A percentile compares a stretch with the other conserved stretches of the same genome.
Conservation (phyloP, 2,329 filamentous ascomycete genomes). For the Talaromyces marneffei region DNA sequence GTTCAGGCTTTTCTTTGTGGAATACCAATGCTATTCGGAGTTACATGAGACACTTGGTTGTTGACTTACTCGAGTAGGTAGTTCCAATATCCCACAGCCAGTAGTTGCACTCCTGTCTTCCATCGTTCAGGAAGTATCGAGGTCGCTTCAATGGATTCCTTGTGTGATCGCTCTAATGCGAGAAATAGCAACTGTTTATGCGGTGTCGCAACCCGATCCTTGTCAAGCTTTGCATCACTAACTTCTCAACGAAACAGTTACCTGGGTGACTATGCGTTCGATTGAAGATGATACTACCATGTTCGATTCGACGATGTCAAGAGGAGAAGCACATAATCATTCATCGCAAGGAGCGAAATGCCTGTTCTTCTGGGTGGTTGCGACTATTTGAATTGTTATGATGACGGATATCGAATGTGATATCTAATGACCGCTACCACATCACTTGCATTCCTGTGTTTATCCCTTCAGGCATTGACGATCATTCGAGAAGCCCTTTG, state of each 20-base stretch:
- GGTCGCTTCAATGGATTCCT: neutral
- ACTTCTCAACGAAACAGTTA: neutral
- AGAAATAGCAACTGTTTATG: neutral
- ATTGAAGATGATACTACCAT: neutral
- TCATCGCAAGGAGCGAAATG: constrained; percentile 4
- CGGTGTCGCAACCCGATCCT: neutral
- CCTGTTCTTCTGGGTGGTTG: neutral
- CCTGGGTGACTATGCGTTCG: neutral
- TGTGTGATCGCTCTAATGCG: constrained; percentile 5
- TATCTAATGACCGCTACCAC: neutral
- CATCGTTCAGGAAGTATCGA: neutral
- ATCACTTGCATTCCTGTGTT: neutral
- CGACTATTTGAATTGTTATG: constrained; percentile 1
- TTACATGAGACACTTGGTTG: neutral
- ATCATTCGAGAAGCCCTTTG: neutral
- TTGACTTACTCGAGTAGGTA: too few relatives aligned
- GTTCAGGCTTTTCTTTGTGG: neutral
- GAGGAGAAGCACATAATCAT: neutral
- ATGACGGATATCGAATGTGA: neutral
- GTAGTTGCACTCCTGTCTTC: neutral
- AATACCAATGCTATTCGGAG: neutral
- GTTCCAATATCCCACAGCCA: neutral
- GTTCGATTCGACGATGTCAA: neutral
- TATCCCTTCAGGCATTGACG: neutral
- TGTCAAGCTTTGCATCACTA: neutral